Conservation (phyloP, 805 yeast genomes). For the Candida suzukii region DNA sequence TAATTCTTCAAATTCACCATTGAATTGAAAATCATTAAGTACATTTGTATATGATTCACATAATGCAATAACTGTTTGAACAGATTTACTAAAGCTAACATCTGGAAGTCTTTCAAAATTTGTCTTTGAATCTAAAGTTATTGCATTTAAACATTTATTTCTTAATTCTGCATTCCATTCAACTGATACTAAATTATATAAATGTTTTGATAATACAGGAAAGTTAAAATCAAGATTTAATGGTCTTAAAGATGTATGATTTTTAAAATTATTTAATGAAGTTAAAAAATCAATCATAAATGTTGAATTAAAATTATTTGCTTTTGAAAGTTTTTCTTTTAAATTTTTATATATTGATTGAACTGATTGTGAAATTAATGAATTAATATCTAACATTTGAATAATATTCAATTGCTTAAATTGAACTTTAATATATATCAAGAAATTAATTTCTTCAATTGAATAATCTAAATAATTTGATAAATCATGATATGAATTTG, state of each 20-base stretch:
- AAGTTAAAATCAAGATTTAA: neutral
- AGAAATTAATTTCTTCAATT: neutral
- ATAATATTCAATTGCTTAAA: neutral
- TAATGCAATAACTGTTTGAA: slow-evolving; percentile 18
- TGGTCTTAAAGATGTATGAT: slow-evolving; percentile 4
- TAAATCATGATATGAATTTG: neutral
- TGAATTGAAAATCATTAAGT: slow-evolving; percentile 61
- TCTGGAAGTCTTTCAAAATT: slow-evolving; percentile 34
- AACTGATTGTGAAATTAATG: neutral
- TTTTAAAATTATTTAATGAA: slow-evolving; percentile 8
- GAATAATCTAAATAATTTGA: neutral
- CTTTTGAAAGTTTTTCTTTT: neutral
- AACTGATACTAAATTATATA: slow-evolving; percentile 11
- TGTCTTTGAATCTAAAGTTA: slow-evolving; percentile 58
- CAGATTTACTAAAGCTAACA: slow-evolving; percentile 21
- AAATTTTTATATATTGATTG: neutral
- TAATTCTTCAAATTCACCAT: slow-evolving; percentile 41
- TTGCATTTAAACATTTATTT: slow-evolving; percentile 36
- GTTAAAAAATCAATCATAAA: slow-evolving; percentile 9
- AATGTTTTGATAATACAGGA: slow-evolving; percentile 13
- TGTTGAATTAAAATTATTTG: neutral
- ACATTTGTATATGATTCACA: slow-evolving; percentile 34
- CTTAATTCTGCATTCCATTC: slow-evolving; percentile 20
- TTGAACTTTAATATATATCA: neutral
- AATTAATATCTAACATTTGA: neutral